Percentiles rank a stretch among this genome's conserved stretches.
Conservation (phyloP, 2,329 filamentous ascomycete species). For the Hypoxylon rubiginosum region DNA sequence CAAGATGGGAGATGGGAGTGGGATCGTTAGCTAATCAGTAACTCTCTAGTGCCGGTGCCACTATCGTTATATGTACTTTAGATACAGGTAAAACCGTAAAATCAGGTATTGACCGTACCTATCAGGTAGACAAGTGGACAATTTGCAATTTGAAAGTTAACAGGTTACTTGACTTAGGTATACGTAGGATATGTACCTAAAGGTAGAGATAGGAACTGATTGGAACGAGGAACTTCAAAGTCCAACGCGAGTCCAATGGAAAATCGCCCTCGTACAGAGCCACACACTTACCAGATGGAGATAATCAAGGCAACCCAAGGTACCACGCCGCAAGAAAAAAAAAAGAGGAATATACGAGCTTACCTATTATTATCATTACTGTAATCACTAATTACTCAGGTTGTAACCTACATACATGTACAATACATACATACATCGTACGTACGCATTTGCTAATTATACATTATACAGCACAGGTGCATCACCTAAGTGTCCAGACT, state of each 20-base stretch:
- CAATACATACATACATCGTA: no score
- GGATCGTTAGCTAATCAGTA: conserved; percentile 15
- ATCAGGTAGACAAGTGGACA: not conserved
- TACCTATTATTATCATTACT: conserved; percentile 27
- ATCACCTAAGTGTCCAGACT: conserved; percentile 23
- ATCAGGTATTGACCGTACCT: no score
- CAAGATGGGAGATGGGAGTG: no score
- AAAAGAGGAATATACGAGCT: conserved; percentile 40
- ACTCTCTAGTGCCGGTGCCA: not conserved
- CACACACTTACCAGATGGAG: conserved; percentile 2
- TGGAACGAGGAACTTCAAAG: not conserved
- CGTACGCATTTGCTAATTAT: conserved; percentile 24
- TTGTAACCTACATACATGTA: conserved; percentile 23
- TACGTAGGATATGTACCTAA: no score
- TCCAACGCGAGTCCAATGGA: not conserved
- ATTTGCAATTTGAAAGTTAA: no score
- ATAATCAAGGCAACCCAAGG: conserved; percentile 13
- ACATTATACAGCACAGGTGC: conserved; percentile 14
- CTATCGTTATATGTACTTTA: no score
- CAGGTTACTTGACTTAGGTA: no score
- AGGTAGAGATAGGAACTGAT: not conserved
- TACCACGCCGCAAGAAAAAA: conserved; percentile 15
- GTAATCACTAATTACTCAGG: conserved; percentile 26
- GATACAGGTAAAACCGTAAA: not conserved
- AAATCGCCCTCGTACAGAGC: not conserved